Percentiles rank a stretch among this genome's conserved stretches.
These are phyloP conservation scores for Parastagonospora nodorum DNA, from an alignment of 2,329 filamentous ascomycete species.

Conservation along the genomic window DNA sequence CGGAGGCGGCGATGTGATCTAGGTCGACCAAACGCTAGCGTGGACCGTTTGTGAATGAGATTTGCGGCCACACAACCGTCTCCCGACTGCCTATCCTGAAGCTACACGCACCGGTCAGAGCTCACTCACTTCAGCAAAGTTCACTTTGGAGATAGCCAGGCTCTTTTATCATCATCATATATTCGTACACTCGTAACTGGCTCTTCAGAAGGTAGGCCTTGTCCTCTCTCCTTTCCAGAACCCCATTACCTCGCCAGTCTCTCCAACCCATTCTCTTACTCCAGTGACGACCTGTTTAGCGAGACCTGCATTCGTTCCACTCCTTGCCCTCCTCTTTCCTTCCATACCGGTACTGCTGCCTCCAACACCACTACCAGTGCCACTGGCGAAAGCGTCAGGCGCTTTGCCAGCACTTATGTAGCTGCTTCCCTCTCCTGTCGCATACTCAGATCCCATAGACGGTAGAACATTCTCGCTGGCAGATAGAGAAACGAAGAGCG, in stretches of 20 bases:
- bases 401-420: conserved; percentile 53
- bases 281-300: conserved; percentile 64
- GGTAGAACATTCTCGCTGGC: conserved; percentile 95
- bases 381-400: conserved; percentile 30
- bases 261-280: conserved; percentile 67
- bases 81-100: no score
- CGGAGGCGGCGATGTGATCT: no score
- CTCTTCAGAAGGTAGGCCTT: conserved; percentile 47
- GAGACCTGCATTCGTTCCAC: conserved; percentile 60
- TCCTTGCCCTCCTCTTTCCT: conserved; percentile 49
- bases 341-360: conserved; percentile 26
- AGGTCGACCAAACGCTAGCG: no score
- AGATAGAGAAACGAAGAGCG: conserved; percentile 90
- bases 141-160: background rate
- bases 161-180: background rate
- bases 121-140: no score
- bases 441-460: conserved; percentile 81
- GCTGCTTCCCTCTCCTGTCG: conserved; percentile 61
- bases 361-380: conserved; percentile 36
- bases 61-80: no score
- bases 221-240: conserved; percentile 65
- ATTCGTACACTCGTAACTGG: conserved; percentile 14
- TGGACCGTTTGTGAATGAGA: no score
- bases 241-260: conserved; percentile 66
- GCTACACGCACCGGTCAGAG: no score